Base-by-base conservation (phyloP, 768 basidiomycete species). In the Tricholoma matsutake region DNA sequence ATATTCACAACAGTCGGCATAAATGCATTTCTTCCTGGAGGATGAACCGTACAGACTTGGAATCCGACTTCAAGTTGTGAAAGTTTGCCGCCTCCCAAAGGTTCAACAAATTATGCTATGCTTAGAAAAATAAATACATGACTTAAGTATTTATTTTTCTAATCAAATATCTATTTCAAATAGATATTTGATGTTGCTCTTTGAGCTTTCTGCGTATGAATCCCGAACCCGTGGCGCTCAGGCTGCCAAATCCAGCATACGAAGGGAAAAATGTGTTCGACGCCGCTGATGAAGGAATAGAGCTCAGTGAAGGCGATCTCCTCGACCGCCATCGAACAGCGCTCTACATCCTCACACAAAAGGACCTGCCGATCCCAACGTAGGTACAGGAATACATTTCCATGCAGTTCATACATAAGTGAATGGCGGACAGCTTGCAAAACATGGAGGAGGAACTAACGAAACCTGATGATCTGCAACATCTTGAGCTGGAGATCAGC, bases 341-440 rank as follows among this genome's bases (percentile, higher is more conserved):
- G 0, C 71, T 76, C 58, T 82, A 71, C 62, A 68, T 81, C 20
- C 64, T 83, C 22, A 74, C 74, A 8, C 72, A 75, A 56, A 79
- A 76, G 56, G 75, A 77, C 41, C 58, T 71, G 49, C 69, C 70
- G 9, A 71, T 81, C 8, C 78, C 80, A 51, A 71, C 74, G 82
- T 81, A 68, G 60, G 78, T 62, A 6, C 34, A 37, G 20, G 28
- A 16, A 31, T 18, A 5, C 22, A 10, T 16, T 47, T 32, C 51
- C 29, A 53, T 32, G 35, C 37, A 43, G 31, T 29, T 11, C 8
- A 39, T 35, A 11, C 41, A 7, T 41, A 20, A 31, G 2, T 41
- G 25, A 20, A 55, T 31, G 22, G 54, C 45, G 49, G 22, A 45
- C 45, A 80, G 78, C 20, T 62, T 80, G 8, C 69, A 76, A 47